Evolutionary conservation across 805 yeast species (phyloP).

Genomic region (Myxozyma sirexii): DNA sequence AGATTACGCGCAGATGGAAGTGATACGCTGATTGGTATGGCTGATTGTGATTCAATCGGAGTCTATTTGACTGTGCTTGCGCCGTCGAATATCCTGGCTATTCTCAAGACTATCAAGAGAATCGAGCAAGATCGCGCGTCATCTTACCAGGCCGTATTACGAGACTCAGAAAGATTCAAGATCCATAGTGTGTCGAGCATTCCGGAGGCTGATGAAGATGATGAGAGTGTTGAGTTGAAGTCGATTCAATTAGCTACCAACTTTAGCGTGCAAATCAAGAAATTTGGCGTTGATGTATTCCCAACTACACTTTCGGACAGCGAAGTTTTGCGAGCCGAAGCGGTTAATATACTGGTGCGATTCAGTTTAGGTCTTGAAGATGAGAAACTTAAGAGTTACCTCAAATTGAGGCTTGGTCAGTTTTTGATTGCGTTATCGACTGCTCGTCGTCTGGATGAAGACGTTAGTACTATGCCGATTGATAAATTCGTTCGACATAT

Average conservation of each 20-base stretch:
- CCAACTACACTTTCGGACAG: conserved; percentile 82
- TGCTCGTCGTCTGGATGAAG: conserved; percentile 53
- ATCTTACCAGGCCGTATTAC: conserved; percentile 74
- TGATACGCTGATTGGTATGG: conserved; percentile 54
- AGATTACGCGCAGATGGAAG: conserved; percentile 48
- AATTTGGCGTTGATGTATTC: conserved; percentile 62
- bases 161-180: conserved; percentile 53
- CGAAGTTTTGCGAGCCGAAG: conserved; percentile 61
- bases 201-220: background rate
- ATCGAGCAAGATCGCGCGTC: conserved; percentile 71
- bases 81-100: conserved; percentile 79
- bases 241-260: conserved; percentile 57
- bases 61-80: conserved; percentile 80
- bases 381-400: conserved; percentile 53
- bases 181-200: conserved; percentile 37
- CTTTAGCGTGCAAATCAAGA: conserved; percentile 62
- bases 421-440: conserved; percentile 69
- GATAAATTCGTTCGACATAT: conserved; percentile 61
- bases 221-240: background rate
- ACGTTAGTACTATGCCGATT: conserved; percentile 51
- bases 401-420: conserved; percentile 64
- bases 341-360: conserved; percentile 38
- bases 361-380: conserved; percentile 38
- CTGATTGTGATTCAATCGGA: conserved; percentile 52
- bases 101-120: conserved; percentile 67